Conservation (phyloP, 345 rosid species). For the Syzygium aqueum region DNA sequence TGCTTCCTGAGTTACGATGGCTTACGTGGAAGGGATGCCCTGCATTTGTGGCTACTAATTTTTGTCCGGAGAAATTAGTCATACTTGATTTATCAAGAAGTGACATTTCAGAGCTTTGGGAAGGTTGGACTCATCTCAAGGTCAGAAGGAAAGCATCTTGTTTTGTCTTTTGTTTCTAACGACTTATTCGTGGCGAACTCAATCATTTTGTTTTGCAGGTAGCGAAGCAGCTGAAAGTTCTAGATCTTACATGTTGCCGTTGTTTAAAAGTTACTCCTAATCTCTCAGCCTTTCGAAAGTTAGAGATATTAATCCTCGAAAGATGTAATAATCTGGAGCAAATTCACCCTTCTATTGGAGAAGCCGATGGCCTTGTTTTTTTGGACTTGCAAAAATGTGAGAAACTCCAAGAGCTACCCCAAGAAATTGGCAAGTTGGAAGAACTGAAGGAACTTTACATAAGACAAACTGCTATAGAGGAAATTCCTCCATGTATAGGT, state of each 20-base stretch:
- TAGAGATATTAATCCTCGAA: rapidly evolving
- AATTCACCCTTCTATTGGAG: not conserved
- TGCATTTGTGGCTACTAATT: not conserved
- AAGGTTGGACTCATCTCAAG: not conserved
- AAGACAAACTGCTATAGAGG: rapidly evolving
- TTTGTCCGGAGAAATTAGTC: not conserved
- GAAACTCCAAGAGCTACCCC: not conserved
- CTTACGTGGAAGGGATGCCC: not conserved
- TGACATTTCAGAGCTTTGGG: not conserved
- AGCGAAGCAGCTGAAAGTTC: not conserved
- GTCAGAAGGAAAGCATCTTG: not conserved
- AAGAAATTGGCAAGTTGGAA: not conserved
- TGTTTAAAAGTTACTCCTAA: not conserved
- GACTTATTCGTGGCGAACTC: not conserved
- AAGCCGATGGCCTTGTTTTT: rapidly evolving
- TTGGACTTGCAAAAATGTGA: rapidly evolving
- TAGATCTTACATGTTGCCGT: rapidly evolving
- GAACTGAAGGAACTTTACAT: not conserved
- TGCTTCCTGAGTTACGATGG: not conserved
- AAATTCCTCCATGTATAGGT: not conserved
- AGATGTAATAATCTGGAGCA: rapidly evolving
- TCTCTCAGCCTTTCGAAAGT: not conserved
- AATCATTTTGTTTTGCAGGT: not conserved
- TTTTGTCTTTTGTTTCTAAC: not conserved
- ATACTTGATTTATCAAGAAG: not conserved